Base-by-base conservation (phyloP, 805 yeast genomes). In the Kuraishia borneana region DNA sequence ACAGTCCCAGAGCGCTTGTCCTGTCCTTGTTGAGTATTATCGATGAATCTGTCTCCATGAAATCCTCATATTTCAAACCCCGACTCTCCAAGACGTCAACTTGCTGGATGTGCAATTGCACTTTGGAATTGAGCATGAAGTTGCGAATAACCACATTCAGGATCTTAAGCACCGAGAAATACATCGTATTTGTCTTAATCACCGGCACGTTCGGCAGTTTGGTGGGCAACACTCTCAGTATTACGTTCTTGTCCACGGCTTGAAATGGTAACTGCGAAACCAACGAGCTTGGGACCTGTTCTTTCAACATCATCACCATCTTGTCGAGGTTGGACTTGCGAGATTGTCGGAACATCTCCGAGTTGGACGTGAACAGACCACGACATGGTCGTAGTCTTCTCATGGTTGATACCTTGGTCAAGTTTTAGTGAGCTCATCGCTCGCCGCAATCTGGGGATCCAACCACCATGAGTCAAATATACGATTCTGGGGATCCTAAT, bases 181-280 rank as follows among this genome's bases (percentile, higher is more conserved):
- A 79, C 10, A 76, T 61, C 13, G 64, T 58, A 14, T 56, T 63
- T 1, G 87, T 84, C 33, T 65, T 64, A 19, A 80, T 52, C 9
- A 56, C 54, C 2, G 87, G 87, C 10, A 76, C 42, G 38, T 65
- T 66, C 1, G 74, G 65, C 32, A 63, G 65, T 30, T 70, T 66
- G 1, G 65, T 56, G 0, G 87, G 87, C 25, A 76, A 62, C 2
- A 81, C 54, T 12, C 83, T 52, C 18, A 81, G 57, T 5, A 62
- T 50, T 2, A 81, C 58, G 18, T 69, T 58, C 1, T 60, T 52
- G 22, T 74, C 64, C 7, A 80, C 38, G 7, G 60, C 44, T 3
- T 53, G 52, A 16, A 60, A 49, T 5, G 76, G 70, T 2, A 78
- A 50, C 5, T 71, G 51, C 18, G 50, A 48, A 14, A 58, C 56